Evolutionary conservation across 192 early-diverging fungal species (phyloP).

Genomic region (Backusella luteola): DNA sequence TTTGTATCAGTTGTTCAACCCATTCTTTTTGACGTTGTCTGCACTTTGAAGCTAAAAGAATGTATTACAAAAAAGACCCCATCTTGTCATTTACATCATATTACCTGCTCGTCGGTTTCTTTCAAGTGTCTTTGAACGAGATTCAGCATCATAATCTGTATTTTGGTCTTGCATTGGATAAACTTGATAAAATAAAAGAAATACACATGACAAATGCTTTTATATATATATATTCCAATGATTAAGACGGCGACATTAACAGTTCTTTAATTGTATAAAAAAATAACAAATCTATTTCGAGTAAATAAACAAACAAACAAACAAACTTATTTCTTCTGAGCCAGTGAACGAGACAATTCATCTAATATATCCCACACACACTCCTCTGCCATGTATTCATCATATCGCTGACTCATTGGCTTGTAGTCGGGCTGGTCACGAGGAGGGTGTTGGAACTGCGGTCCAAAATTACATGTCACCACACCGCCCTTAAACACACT

Average conservation of each 20-base stretch:
- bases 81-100: neutral
- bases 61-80: neutral
- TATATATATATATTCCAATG: neutral
- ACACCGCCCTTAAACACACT: slow-evolving; percentile 61
- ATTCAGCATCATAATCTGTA: neutral
- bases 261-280: neutral
- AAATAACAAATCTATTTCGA: neutral
- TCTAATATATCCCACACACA: slow-evolving; percentile 61
- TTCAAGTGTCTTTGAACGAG: neutral
- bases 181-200: too few species aligned
- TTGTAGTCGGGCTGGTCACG: slow-evolving; percentile 38
- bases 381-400: slow-evolving; percentile 58
- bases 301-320: too few species aligned
- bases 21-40: neutral
- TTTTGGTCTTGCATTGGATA: neutral
- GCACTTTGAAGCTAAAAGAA: neutral
- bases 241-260: neutral
- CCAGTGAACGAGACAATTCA: slow-evolving; percentile 39
- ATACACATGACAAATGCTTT: neutral
- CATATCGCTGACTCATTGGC: slow-evolving; percentile 57
- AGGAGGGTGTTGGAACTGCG: slow-evolving; percentile 59
- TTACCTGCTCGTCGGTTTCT: neutral
- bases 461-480: slow-evolving; percentile 64
- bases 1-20: neutral
- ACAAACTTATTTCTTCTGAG: neutral